These are phyloP conservation scores for Pistacia atlantica DNA, from an alignment of 345 rosid species.

Conservation along the genomic window DNA sequence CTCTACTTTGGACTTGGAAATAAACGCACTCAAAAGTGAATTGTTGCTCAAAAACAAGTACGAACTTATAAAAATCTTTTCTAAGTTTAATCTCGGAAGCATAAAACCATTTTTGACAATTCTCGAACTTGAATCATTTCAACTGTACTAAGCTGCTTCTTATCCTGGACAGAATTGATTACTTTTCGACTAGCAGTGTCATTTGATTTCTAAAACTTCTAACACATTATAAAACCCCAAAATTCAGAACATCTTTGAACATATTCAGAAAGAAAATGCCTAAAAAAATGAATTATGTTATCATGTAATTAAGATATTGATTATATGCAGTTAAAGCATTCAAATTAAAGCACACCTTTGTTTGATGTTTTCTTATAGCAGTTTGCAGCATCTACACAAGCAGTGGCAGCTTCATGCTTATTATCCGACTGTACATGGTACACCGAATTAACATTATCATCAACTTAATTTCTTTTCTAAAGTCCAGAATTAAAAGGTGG, in stretches of 20 bases:
- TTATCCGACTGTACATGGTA: slow-evolving; percentile 22
- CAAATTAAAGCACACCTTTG: slow-evolving; percentile 8
- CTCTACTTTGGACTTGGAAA: background rate
- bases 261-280: too few relatives aligned
- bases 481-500: too few relatives aligned
- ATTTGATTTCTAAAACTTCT: background rate
- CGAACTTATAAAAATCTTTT: background rate
- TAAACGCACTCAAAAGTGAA: background rate
- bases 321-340: too few relatives aligned
- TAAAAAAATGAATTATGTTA: too few relatives aligned
- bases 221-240: background rate
- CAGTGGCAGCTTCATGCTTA: slow-evolving; percentile 32
- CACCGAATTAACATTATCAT: background rate
- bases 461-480: too few relatives aligned
- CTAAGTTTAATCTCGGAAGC: background rate
- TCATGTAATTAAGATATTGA: too few relatives aligned
- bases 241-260: background rate
- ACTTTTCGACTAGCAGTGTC: background rate
- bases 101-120: background rate
- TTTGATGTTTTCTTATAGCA: slow-evolving; percentile 31
- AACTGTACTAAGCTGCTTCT: background rate
- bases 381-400: slow-evolving; percentile 30
- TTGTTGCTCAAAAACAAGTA: background rate
- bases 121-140: background rate
- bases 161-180: background rate